phyloP scores from a whole-genome alignment of 306 rosid species.

The Casuarina equisetifolia region DNA sequence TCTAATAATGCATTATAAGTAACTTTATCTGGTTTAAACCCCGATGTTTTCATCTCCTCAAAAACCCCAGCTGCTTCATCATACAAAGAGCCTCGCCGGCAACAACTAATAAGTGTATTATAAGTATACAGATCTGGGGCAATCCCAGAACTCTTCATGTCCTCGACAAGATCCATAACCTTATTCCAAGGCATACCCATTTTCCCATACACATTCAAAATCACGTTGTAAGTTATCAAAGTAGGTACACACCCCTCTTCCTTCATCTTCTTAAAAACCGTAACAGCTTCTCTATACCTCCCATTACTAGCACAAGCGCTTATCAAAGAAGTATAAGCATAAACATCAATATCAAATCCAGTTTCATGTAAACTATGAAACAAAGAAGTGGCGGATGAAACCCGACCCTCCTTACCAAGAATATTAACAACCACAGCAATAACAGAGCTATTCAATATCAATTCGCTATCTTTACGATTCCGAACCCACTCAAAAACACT shows the following conservation, averaged over 20 bases:
- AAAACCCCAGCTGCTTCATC: slow-evolving; percentile 66
- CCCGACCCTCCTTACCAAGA: slow-evolving; percentile 72
- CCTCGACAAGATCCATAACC: slow-evolving; percentile 45
- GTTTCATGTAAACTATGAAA: slow-evolving; percentile 48
- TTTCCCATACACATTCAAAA: slow-evolving; percentile 83
- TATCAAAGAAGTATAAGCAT: slow-evolving; percentile 78
- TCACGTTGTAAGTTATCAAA: slow-evolving; percentile 71
- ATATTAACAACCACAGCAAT: slow-evolving; percentile 63
- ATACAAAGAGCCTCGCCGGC: slow-evolving; percentile 71
- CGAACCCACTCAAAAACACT: slow-evolving; percentile 61
- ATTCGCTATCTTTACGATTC: slow-evolving; percentile 27
- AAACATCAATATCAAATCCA: slow-evolving; percentile 66
- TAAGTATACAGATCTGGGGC: slow-evolving; percentile 81
- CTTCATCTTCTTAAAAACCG: slow-evolving; percentile 66
- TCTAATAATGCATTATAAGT: slow-evolving; percentile 81
- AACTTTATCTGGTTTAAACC: slow-evolving; percentile 74
- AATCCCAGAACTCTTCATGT: slow-evolving; percentile 60
- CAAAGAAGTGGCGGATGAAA: slow-evolving; percentile 54
- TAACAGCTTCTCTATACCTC: slow-evolving; percentile 69
- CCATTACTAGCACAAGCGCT: slow-evolving; percentile 68
- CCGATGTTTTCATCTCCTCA: slow-evolving; percentile 55
- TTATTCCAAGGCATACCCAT: slow-evolving; percentile 91
- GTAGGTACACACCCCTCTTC: slow-evolving; percentile 72
- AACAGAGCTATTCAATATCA: slow-evolving; percentile 45
- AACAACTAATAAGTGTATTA: slow-evolving; percentile 75